Evolutionary conservation across 768 basidiomycete genomes (phyloP).

Genomic region (Sutorius australiensis): DNA sequence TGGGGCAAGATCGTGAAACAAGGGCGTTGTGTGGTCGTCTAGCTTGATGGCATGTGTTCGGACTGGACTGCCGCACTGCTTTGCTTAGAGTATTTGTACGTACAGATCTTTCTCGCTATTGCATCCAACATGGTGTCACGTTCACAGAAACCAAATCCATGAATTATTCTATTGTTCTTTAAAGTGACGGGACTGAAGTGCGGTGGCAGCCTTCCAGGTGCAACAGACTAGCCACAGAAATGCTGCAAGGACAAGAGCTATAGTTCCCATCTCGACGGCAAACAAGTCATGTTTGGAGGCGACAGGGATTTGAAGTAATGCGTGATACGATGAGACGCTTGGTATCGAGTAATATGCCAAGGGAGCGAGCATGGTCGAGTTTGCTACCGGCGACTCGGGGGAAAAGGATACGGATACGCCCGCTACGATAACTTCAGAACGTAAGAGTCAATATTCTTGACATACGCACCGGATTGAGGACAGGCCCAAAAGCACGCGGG

Average conservation of each 20-base stretch:
- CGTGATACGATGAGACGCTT: constrained; percentile 3
- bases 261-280: constrained; percentile 37
- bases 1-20: constrained; percentile 72
- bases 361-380: constrained; percentile 23
- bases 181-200: constrained; percentile 16
- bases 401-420: constrained; percentile 7
- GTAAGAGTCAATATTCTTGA: not conserved
- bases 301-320: constrained; percentile 29
- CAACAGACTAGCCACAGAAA: constrained; percentile 34
- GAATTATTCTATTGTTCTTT: constrained; percentile 23
- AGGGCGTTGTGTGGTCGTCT: constrained; percentile 65
- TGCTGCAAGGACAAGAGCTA: constrained; percentile 26
- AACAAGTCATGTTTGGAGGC: constrained; percentile 31
- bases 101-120: constrained; percentile 28
- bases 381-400: constrained; percentile 13
- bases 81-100: constrained; percentile 29
- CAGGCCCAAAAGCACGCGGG: constrained; percentile 35
- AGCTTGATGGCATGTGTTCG: constrained; percentile 11
- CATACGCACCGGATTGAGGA: constrained; percentile 21
- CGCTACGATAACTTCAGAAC: constrained; percentile 11
- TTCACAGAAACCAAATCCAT: constrained; percentile 8
- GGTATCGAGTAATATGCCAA: constrained; percentile 16
- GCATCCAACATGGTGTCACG: constrained; percentile 12
- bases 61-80: constrained; percentile 6
- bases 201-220: constrained; percentile 23